A percentile compares a stretch with the other conserved stretches of the same genome.
Evolutionary conservation across 2,329 filamentous ascomycete genomes (phyloP).

Genomic region (Cytospora leucostoma): DNA sequence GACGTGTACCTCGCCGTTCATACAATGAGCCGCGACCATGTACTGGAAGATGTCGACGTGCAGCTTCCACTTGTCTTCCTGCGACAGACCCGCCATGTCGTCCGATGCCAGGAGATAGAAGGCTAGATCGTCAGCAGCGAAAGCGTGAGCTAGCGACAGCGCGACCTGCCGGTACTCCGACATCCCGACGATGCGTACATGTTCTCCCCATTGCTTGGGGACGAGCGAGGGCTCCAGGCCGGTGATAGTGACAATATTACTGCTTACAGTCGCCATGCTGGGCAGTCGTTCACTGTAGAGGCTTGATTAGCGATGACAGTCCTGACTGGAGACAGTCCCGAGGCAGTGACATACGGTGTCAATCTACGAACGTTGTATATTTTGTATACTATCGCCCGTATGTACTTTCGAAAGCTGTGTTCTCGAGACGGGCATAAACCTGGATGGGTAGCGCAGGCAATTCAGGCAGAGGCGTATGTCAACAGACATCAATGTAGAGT

Average conservation of each 20-base stretch:
- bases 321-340: background rate
- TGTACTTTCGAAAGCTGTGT: constrained; percentile 56
- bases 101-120: constrained; percentile 74
- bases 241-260: constrained; percentile 35
- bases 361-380: constrained; percentile 48
- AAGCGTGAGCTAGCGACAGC: constrained; percentile 72
- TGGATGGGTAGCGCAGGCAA: constrained; percentile 57
- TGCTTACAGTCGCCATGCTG: constrained; percentile 48
- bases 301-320: background rate
- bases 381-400: constrained; percentile 58
- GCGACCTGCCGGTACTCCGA: constrained; percentile 72
- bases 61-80: constrained; percentile 72
- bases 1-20: constrained; percentile 72
- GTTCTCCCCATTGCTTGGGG: constrained; percentile 53
- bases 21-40: constrained; percentile 72
- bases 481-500: constrained; percentile 61
- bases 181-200: constrained; percentile 64
- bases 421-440: constrained; percentile 60
- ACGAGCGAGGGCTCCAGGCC: constrained; percentile 49
- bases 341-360: constrained; percentile 9
- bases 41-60: constrained; percentile 79
- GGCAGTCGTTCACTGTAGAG: constrained; percentile 27
- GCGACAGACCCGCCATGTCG: constrained; percentile 62
- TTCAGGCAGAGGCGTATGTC: constrained; percentile 57
- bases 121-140: constrained; percentile 72